These are phyloP conservation scores for Berkeleyomyces basicola DNA, from an alignment of 2,329 filamentous ascomycete genomes.

Conservation along the genomic window DNA sequence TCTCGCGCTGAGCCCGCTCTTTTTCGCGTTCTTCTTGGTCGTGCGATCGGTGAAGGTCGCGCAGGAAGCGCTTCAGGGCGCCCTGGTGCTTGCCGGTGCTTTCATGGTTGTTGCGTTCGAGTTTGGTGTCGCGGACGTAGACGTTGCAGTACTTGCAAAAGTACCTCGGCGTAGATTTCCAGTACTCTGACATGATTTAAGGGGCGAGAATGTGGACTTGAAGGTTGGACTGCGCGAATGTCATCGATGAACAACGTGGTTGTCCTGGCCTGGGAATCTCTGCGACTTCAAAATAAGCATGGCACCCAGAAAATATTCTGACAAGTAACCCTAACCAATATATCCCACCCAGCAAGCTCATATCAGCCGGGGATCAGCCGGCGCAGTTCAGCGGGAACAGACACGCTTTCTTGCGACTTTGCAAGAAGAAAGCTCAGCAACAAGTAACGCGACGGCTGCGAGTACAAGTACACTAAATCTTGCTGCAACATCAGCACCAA, in stretches of 20 bases:
- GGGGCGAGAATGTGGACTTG: neutral
- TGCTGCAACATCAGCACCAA: neutral
- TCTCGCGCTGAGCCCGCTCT: conserved; percentile 66
- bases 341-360: neutral
- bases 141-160: conserved; percentile 96
- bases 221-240: neutral
- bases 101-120: conserved; percentile 82
- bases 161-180: conserved; percentile 94
- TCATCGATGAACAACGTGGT: neutral
- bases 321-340: too few species aligned
- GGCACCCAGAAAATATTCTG: too few species aligned
- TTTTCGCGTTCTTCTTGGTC: conserved; percentile 69
- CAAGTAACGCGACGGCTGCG: neutral
- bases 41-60: conserved; percentile 71
- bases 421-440: neutral
- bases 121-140: conserved; percentile 81
- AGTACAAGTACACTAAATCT: neutral
- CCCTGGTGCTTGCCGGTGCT: conserved; percentile 71
- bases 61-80: conserved; percentile 73
- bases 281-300: too few species aligned
- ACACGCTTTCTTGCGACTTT: conserved; percentile 3
- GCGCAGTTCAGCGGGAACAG: conserved; percentile 6
- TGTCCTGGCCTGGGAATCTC: neutral
- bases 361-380: conserved; percentile 7
- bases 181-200: conserved; percentile 74